These are phyloP conservation scores for Talaromyces sp. DNA, from an alignment of 2,329 filamentous ascomycete species.

Conservation along the genomic window DNA sequence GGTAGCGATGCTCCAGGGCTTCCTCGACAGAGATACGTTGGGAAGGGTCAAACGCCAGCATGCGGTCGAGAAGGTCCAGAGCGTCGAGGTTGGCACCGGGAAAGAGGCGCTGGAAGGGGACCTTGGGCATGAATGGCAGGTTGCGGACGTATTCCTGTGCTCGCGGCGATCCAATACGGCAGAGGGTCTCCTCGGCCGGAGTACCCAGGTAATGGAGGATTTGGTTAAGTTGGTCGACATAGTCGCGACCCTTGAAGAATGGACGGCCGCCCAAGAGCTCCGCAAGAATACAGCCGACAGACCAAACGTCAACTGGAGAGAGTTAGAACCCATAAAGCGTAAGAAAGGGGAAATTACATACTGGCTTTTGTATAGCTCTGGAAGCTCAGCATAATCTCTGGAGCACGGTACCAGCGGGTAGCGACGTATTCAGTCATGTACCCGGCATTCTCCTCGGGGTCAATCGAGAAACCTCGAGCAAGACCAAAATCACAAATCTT, in stretches of 20 bases:
- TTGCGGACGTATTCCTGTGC: slow-evolving; percentile 98
- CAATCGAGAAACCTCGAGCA: slow-evolving; percentile 91
- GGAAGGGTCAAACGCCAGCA: slow-evolving; percentile 95
- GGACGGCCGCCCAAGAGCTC: slow-evolving; percentile 92
- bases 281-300: slow-evolving; percentile 93
- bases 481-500: slow-evolving; percentile 99
- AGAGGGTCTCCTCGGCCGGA: slow-evolving; percentile 89
- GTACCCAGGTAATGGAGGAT: slow-evolving; percentile 97
- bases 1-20: slow-evolving; percentile 91
- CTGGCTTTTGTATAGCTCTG: slow-evolving; percentile 99
- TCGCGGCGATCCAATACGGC: slow-evolving; percentile 86
- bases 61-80: slow-evolving; percentile 88
- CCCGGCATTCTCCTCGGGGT: slow-evolving; percentile 95
- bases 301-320: slow-evolving; percentile 82
- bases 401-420: slow-evolving; percentile 96
- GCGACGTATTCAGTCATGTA: slow-evolving; percentile 99
- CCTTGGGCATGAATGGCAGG: slow-evolving; percentile 89
- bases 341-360: slow-evolving; percentile 49
- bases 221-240: slow-evolving; percentile 98
- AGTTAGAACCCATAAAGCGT: slow-evolving; percentile 13
- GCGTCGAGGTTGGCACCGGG: slow-evolving; percentile 93
- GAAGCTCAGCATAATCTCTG: slow-evolving; percentile 99
- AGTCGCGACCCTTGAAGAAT: slow-evolving; percentile 99
- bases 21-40: slow-evolving; percentile 90
- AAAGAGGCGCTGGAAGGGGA: slow-evolving; percentile 82